Evolutionary conservation across 352 stramenopile species (phyloP), one percentile per base, ranked within the genome.

Genomic region (Peronospora tabacina): DNA sequence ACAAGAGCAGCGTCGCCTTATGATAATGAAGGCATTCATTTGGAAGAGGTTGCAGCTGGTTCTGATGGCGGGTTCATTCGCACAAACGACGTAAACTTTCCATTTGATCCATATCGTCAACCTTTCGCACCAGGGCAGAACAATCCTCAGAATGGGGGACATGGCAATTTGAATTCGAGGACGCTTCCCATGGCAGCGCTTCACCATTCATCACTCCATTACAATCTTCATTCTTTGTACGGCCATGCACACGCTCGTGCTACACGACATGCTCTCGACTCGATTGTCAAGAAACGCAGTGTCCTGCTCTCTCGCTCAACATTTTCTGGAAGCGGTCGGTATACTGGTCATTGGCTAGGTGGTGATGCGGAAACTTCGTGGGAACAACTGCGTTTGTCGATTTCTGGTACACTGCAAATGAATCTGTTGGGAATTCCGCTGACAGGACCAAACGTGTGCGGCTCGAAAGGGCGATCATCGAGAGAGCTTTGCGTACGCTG

Each of bases 221-320:
- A 94, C 63, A 91, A 95, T 41, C 35, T 93, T 0, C 85, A 95
- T 50, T 90, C 80, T 13, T 30, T 95, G 0, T 94, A 94, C 39
- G 84, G 85, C 0, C 72, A 87, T 29, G 65, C 66, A 0, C 73
- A 94, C 36, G 58, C 73, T 17, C 72, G 68, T 20, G 51, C 60
- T 15, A 94, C 84, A 2, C 66, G 61, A 1, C 9, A 66, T 3
- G 75, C 66, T 0, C 32, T 94, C 10, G 55, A 85, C 9, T 3
- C 35, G 0, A 68, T 94, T 12, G 34, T 87, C 7, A 42, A 63
- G 6, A 76, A 78, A 32, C 75, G 85, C 10, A 81, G 72, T 55
- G 26, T 95, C 7, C 38, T 89, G 5, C 44, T 94, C 5, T 87
- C 76, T 20, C 68, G 74, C 0, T 82, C 82, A 32, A 89, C 76